Conservation (phyloP, 139 green algal genomes). For the Ettlia oleoabundans region DNA sequence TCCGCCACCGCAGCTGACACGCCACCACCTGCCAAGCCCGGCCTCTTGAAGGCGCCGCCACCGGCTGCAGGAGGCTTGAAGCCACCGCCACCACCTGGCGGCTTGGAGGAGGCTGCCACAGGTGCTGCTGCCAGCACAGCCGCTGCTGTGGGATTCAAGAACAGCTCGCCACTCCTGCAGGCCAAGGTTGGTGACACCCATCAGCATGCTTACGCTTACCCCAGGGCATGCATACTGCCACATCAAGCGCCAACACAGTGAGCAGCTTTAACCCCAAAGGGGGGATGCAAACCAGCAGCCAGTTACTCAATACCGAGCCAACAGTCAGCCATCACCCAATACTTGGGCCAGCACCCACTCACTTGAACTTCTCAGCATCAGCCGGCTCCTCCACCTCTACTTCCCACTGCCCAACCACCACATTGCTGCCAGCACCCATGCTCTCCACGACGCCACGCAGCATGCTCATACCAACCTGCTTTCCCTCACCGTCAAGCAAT, state of each 20-base stretch:
- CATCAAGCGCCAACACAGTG: too few relatives aligned
- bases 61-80: too few relatives aligned
- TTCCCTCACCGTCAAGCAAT: slow-evolving; percentile 49
- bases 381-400: slow-evolving; percentile 64
- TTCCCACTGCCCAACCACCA: slow-evolving; percentile 65
- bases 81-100: neutral
- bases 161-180: slow-evolving; percentile 23
- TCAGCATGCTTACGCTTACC: neutral
- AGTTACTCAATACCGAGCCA: neutral
- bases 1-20: neutral
- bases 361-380: slow-evolving; percentile 57
- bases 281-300: too few relatives aligned
- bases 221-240: too few relatives aligned
- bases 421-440: slow-evolving; percentile 48
- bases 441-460: slow-evolving; percentile 30
- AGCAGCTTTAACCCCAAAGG: too few relatives aligned
- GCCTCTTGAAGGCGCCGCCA: slow-evolving; percentile 2
- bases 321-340: neutral
- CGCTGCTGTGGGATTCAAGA: slow-evolving; percentile 27
- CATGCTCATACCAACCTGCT: slow-evolving; percentile 50
- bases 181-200: neutral
- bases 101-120: neutral
- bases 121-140: neutral
- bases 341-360: neutral
- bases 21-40: neutral